phyloP scores from a whole-genome alignment of 768 basidiomycete genomes.

The Pholiota molesta region DNA sequence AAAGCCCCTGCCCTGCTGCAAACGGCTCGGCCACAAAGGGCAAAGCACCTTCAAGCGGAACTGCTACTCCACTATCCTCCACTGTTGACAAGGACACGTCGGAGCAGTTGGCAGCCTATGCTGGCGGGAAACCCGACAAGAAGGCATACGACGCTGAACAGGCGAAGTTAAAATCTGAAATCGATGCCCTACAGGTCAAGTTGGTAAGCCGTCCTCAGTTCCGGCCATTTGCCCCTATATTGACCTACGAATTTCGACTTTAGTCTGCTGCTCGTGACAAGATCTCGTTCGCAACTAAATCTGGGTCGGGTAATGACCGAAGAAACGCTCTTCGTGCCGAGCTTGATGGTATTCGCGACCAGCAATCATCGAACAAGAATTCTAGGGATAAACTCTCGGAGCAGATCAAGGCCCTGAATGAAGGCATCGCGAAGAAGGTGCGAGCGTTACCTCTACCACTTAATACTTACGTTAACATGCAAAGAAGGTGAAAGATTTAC shows the following conservation, averaged over 20 bases:
- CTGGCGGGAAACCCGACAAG: conserved; percentile 81
- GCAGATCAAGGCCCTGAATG: conserved; percentile 79
- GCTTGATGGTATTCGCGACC: conserved; percentile 74
- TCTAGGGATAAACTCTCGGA: conserved; percentile 73
- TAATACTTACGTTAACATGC: conserved; percentile 13
- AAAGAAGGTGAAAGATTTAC: conserved; percentile 80
- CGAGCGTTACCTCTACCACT: not conserved
- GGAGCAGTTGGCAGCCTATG: conserved; percentile 36
- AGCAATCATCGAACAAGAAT: conserved; percentile 78
- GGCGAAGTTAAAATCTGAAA: conserved; percentile 78
- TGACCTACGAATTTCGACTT: conserved; percentile 13
- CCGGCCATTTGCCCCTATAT: conserved; percentile 6
- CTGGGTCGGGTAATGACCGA: conserved; percentile 69
- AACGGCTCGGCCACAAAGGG: conserved; percentile 43
- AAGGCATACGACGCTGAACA: conserved; percentile 84
- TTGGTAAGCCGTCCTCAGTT: conserved; percentile 56
- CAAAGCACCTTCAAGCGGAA: conserved; percentile 50
- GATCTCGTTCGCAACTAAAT: conserved; percentile 64
- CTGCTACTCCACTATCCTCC: conserved; percentile 48
- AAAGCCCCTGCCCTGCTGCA: conserved; percentile 44
- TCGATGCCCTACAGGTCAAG: conserved; percentile 79
- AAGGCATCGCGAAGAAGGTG: conserved; percentile 83
- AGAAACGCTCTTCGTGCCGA: conserved; percentile 75
- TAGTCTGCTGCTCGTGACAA: conserved; percentile 78
- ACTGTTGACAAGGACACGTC: conserved; percentile 46